Evolutionary conservation across 2,329 filamentous ascomycete species (phyloP), one percentile per base, ranked within the genome.

Genomic region (Colletotrichum magnum): DNA sequence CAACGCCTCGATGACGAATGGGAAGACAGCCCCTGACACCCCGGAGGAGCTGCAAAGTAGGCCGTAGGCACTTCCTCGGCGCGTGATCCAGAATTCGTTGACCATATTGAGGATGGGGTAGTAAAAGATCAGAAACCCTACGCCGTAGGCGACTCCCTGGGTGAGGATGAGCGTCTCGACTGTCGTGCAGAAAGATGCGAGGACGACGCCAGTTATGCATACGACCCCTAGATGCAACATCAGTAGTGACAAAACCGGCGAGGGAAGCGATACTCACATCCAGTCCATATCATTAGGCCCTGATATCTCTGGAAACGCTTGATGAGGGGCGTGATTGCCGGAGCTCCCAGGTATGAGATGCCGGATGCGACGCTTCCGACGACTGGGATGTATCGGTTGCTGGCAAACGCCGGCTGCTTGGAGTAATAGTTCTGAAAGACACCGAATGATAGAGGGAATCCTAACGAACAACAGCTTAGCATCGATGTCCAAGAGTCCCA

Each of bases 41-140:
- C 80, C 85, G 53, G 81, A 84, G 4, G 82, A 75, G 15, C 83
- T 80, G 79, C 80, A 86, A 74, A 88, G 82, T 18, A 87, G 79
- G 1, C 86, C 86, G 53, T 83, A 84, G 0, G 84, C 84, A 43
- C 86, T 73, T 0, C 84, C 84, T 45, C 84, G 85, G 32, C 81
- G 77, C 32, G 74, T 73, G 4, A 83, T 77, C 64, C 86, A 87
- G 83, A 84, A 87, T 72, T 85, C 83, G 45, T 86, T 77, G 1
- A 77, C 62, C 72, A 73, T 72, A 53, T 69, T 63, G 78, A 88
- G 59, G 79, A 85, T 71, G 15, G 77, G 74, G 32, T 74, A 77
- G 73, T 82, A 74, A 58, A 82, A 62, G 79, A 86, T 66, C 79
- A 84, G 67, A 74, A 82, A 76, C 41, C 74, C 73, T 5, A 79